phyloP scores from a whole-genome alignment of 305 asterid species.

The Solanum hybrid region DNA sequence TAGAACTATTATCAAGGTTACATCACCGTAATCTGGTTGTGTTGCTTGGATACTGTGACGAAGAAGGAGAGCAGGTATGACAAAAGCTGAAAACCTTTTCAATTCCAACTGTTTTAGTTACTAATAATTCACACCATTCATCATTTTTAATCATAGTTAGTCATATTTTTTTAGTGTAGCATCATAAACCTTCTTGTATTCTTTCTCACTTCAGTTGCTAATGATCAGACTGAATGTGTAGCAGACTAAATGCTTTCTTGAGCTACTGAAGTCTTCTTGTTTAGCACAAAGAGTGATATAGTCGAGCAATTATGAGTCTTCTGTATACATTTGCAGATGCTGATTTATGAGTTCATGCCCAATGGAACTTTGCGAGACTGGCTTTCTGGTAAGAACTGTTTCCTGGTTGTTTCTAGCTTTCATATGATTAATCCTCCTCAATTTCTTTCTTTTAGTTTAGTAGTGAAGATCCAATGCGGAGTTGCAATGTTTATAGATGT shows the following conservation, averaged over 20 bases:
- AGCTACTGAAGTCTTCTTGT: background rate
- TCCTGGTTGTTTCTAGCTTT: background rate
- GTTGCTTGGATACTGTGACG: constrained; percentile 35
- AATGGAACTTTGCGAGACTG: constrained; percentile 41
- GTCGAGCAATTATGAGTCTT: constrained; percentile 6
- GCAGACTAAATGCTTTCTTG: background rate
- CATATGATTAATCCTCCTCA: background rate
- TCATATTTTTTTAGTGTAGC: background rate
- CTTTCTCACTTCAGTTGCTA: background rate
- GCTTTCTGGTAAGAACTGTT: constrained; percentile 32
- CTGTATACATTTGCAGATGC: constrained; percentile 27
- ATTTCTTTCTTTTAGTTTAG: background rate
- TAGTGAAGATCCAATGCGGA: background rate
- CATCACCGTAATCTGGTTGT: constrained; percentile 48
- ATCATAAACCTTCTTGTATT: background rate
- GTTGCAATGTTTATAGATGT: background rate
- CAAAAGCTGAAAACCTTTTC: background rate
- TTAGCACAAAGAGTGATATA: background rate
- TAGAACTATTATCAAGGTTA: constrained; percentile 36
- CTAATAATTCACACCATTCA: background rate
- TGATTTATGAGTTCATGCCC: constrained; percentile 43
- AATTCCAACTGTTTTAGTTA: background rate
- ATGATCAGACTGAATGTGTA: background rate
- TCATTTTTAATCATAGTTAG: background rate
- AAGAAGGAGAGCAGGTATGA: constrained; percentile 37